These are phyloP conservation scores for Pichia sp. DNA, from an alignment of 1,139 yeast genomes.

Conservation along the genomic window DNA sequence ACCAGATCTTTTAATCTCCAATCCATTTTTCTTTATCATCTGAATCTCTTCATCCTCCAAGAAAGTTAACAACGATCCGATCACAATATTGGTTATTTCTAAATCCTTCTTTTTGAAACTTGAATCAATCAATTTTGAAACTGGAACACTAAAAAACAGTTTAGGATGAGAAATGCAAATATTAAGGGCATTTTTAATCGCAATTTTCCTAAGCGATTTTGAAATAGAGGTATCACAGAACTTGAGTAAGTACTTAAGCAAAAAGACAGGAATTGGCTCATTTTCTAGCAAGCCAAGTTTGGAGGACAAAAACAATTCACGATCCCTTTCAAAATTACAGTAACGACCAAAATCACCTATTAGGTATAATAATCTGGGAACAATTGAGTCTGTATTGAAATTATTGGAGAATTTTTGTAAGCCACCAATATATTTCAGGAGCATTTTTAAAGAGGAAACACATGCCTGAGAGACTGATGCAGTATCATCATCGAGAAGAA, in stretches of 20 bases:
- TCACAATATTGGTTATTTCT: slow-evolving; percentile 45
- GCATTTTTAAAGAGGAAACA: slow-evolving; percentile 44
- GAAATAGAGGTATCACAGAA: slow-evolving; percentile 41
- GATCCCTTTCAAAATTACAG: slow-evolving; percentile 51
- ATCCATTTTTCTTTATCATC: slow-evolving; percentile 38
- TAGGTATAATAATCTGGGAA: slow-evolving; percentile 55
- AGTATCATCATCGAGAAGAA: slow-evolving; percentile 33
- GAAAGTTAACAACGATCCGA: slow-evolving; percentile 54
- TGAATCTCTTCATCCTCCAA: slow-evolving; percentile 49
- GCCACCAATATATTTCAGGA: slow-evolving; percentile 7
- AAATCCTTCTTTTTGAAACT: slow-evolving; percentile 38
- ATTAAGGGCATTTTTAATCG: slow-evolving; percentile 52
- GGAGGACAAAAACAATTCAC: slow-evolving; percentile 39
- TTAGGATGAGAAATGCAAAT: slow-evolving; percentile 61
- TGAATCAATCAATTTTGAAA: slow-evolving; percentile 50
- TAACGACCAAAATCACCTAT: slow-evolving; percentile 68
- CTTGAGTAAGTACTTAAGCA: slow-evolving; percentile 52
- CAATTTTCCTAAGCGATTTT: slow-evolving; percentile 40
- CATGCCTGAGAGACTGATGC: slow-evolving; percentile 55
- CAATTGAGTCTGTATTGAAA: slow-evolving; percentile 39
- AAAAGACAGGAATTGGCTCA: slow-evolving; percentile 52
- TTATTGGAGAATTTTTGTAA: not conserved
- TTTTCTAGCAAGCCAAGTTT: slow-evolving; percentile 42
- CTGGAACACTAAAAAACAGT: slow-evolving; percentile 52
- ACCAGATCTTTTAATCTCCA: slow-evolving; percentile 34